phyloP scores from a whole-genome alignment of 768 basidiomycete genomes.

The Panaeolus papilionaceus region DNA sequence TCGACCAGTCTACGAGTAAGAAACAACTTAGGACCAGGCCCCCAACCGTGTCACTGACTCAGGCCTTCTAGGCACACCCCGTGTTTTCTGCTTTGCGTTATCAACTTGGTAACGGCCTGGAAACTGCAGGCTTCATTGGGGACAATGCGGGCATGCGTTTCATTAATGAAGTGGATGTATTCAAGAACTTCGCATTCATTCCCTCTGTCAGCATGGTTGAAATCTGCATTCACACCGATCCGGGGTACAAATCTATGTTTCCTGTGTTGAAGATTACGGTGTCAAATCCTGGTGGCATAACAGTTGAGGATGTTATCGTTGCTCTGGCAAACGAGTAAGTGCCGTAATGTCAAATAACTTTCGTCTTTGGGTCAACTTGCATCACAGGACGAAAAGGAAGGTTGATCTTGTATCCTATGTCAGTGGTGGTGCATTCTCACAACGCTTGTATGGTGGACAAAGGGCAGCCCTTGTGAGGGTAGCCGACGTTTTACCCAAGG shows the following conservation, averaged over 20 bases:
- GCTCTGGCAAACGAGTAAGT: constrained; percentile 25
- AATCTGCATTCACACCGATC: constrained; percentile 14
- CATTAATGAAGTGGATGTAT: constrained; percentile 17
- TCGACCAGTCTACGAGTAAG: constrained; percentile 1
- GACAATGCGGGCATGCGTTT: background rate
- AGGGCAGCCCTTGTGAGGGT: constrained; percentile 20
- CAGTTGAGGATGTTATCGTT: constrained; percentile 25
- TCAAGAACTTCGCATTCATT: constrained; percentile 25
- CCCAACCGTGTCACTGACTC: background rate
- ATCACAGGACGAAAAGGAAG: constrained; percentile 20
- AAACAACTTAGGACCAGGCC: background rate
- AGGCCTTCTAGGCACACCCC: constrained; percentile 25
- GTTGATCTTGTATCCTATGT: constrained; percentile 25
- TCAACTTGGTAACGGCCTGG: constrained; percentile 22
- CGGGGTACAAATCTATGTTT: constrained; percentile 5
- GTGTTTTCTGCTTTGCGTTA: constrained; percentile 22
- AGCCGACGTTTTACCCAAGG: constrained; percentile 26
- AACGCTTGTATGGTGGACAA: constrained; percentile 25
- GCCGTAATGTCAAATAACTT: background rate
- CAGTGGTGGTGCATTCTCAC: constrained; percentile 23
- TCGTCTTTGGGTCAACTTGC: background rate
- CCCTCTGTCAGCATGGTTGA: constrained; percentile 19
- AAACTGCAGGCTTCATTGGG: constrained; percentile 6
- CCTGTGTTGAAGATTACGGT: constrained; percentile 16
- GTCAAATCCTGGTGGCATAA: constrained; percentile 25